Evolutionary conservation across 768 basidiomycete species (phyloP), one percentile per base, ranked within the genome.

Genomic region (Leccinum pellstonianum): DNA sequence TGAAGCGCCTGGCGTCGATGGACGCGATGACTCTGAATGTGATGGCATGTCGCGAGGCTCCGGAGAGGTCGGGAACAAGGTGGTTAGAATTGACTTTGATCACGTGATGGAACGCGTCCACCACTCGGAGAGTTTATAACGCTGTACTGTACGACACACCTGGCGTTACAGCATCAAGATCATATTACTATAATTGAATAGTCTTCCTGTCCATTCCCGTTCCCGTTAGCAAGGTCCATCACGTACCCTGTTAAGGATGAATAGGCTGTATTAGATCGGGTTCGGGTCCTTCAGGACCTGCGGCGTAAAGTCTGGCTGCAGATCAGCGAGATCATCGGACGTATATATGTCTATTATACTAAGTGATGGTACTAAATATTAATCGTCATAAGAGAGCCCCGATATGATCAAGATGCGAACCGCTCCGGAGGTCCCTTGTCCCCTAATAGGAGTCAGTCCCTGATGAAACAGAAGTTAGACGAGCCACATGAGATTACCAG

Each of bases 21-120:
- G 72, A 31, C 75, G 74, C 23, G 78, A 77, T 4, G 70, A 57
- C 41, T 67, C 68, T 49, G 74, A 73, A 5, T 60, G 47, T 15
- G 64, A 62, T 47, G 64, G 62, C 62, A 64, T 68, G 37, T 23
- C 29, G 29, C 29, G 29, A 29, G 0, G 29, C 0, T 29, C 29
- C 29, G 29, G 29, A 9, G 29, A 29, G 29, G 29, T 29, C 29
- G 41, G 29, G 4, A 38, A 29, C 41, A 41, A 41, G 4, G 4
- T 9, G 23, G 17, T n/a, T n/a, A 21, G 27, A n/a, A 25, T 38
- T 67, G 19, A 62, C 38, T 17, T 62, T 55, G n/a, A 47, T 62
- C 66, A 68, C 67, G 67, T 68, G 66, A 60, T 47, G 17, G 12
- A 35, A 19, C 64, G 35, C 57, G 62, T 54, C 31, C 7, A 3